Base-by-base conservation (phyloP, 352 stramenopile genomes). In the Globisporangium spiculum region DNA sequence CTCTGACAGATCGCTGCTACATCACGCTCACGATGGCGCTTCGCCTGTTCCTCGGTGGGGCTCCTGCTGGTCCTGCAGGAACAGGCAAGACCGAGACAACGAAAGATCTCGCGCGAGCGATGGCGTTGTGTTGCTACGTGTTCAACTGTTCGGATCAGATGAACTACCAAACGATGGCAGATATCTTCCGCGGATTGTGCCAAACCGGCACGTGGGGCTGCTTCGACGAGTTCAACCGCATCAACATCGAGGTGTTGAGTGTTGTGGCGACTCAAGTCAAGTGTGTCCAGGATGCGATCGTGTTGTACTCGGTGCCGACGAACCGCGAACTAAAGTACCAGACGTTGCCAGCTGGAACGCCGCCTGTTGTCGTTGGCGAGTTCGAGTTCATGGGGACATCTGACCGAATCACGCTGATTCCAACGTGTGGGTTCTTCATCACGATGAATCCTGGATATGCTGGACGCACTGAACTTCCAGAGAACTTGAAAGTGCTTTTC, bases 11-110 rank as follows among this genome's bases (percentile, higher is more conserved):
- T 84, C 89, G 96, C 18, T 99, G 96, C 74, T 99, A 99, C 75
- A 98, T 99, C 65, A 99, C 96, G 9, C 73, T 99, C 20, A 99
- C 96, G 3, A 98, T 98, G 94, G 96, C 92, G 18, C 76, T 99
- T 38, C 93, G 96, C 52, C 69, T 99, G n/a, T 98, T 98, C 74
- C 78, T 99, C n/a, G 96, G 96, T 27, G 96, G 96, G 16, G 96
- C 95, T 12, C 96, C 96, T 30, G 95, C 94, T 63, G 96, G 96
- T 4, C 96, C 96, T 22, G 93, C 94, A 20, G 92, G 92, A 6
- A 98, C 93, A n/a, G 93, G 93, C 26, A 96, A 96, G 67, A 96
- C 89, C 1, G 87, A 96, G 68, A 95, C 89, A 14, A 95, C 88
- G 0, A 96, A 96, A 27, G 89, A 94, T 77, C 74, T 96, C 22